Evolutionary conservation across 2,329 filamentous ascomycete genomes (phyloP), one percentile per base, ranked within the genome.

Genomic region (Rutstroemia sp.): DNA sequence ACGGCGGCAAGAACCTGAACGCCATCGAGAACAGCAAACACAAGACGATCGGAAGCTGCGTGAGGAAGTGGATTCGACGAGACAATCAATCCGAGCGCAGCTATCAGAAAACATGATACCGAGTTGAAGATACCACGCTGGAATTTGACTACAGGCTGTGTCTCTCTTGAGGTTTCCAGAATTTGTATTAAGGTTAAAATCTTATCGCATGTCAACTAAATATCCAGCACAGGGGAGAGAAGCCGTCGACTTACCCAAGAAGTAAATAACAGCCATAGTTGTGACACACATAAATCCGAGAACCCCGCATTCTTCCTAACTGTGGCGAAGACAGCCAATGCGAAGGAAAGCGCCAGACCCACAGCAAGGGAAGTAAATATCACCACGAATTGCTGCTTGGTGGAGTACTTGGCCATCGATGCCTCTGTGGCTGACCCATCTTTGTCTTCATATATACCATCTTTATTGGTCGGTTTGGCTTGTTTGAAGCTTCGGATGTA

Each of bases 341-440:
- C 74, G 58, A 86, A 70, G 1, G 84, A 85, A 17, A 78, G 66
- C 9, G 72, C 74, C 16, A 81, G 71, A 3, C 83, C 84, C 27
- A 74, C 57, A 8, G 73, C 55, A 0, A 81, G 78, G 19, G 79
- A 73, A 8, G 80, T 27, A 10, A 82, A 67, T 45, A 87, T 73
- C 30, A 74, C 67, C 8, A 73, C 59, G 65, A 84, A 86, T 58
- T 81, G 76, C 57, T 75, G 64, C 57, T 73, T 79, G 63, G 81
- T 79, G 34, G 84, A 86, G 66, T 85, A 89, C 34, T 76, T 75
- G 21, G 76, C 75, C 54, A 82, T 68, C 2, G 83, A 82, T 65
- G 86, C 83, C 48, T 80, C 76, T 0, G 81, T 86, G 41, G 84
- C 86, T 59, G 77, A 76, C 52, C 87, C 87, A 70, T 91, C 87